Conservation (phyloP, 2,329 filamentous ascomycete genomes). For the Ceratocystis colombiana region DNA sequence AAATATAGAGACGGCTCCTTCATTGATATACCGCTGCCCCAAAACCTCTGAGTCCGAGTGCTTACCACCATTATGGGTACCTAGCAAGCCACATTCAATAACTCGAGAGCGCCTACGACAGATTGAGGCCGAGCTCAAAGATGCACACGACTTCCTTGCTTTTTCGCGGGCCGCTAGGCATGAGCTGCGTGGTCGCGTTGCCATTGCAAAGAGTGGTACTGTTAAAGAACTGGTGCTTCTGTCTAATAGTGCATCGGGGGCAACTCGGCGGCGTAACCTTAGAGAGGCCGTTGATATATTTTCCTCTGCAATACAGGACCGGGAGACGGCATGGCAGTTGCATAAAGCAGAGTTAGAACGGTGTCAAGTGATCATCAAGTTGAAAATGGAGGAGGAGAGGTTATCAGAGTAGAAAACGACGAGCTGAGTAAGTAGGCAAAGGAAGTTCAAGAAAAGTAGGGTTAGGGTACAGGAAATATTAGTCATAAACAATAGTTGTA, state of each 20-base stretch:
- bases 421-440: neutral
- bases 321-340: neutral
- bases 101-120: constrained; percentile 10
- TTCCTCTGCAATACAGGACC: constrained; percentile 12
- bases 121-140: constrained; percentile 5
- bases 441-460: neutral
- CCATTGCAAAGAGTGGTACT: constrained; percentile 11
- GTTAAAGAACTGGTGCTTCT: neutral
- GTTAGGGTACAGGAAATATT: neutral
- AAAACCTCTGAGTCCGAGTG: neutral
- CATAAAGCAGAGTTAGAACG: constrained; percentile 10
- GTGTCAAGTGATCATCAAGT: neutral
- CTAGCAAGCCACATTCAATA: constrained; percentile 2
- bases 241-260: constrained; percentile 13
- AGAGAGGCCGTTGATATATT: constrained; percentile 17
- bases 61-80: neutral
- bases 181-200: constrained; percentile 13
- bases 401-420: neutral
- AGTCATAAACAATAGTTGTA: neutral
- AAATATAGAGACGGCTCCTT: neutral
- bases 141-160: constrained; percentile 8
- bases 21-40: neutral
- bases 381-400: constrained; percentile 5
- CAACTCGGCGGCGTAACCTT: constrained; percentile 14
- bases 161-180: neutral